Base-by-base conservation (phyloP, 2,329 filamentous ascomycete species). In the Didymella pomorum region DNA sequence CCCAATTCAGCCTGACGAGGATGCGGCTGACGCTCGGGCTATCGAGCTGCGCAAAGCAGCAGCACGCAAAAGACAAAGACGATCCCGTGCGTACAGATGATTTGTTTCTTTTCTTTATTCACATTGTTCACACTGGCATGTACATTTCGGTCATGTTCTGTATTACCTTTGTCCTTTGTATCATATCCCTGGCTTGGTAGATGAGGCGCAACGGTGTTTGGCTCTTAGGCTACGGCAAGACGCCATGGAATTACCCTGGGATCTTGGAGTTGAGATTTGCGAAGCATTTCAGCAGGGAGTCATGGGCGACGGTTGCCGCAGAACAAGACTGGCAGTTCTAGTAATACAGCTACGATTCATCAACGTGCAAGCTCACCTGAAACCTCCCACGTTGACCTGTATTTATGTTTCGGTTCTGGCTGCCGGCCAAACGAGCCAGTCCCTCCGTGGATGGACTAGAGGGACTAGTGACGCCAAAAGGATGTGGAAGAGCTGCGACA, bases 21-120 rank as follows among this genome's bases (percentile, higher is more conserved):
- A 63, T 6, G 63, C 61, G 28, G 64, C 68, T 11, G 71, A 67
- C 41, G 57, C 66, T 10, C 65, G 61, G 29, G 69, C 68, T 28
- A 69, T 67, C 11, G 63, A 67, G 12, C 63, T 69, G 18, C 70
- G 71, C 48, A 73, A 71, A 56, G 71, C 65, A 18, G 64, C 66
- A 2, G 70, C 66, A 9, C 67, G 68, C 29, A 74, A 72, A 53
- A 69, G 68, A 62, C 72, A 74, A 64, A 75, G 66, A 57, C 61
- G 67, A 42, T 66, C 69, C 43, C 68, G 66, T 29, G 66, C 64
- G 20, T 68, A 58, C 56, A 62, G 66, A 58, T 70, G 64, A 67
- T 56, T 29, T 45, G 8, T 18, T 20, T 51, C 31, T 20, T 52
- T 41, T 49, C 23, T 51, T 49, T 18, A 53, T 50, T 55, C 14